A percentile compares a stretch with the other conserved stretches of the same genome.
Conservation (phyloP, 176 grass and related monocot genomes). For the Aegilops speltoides region DNA sequence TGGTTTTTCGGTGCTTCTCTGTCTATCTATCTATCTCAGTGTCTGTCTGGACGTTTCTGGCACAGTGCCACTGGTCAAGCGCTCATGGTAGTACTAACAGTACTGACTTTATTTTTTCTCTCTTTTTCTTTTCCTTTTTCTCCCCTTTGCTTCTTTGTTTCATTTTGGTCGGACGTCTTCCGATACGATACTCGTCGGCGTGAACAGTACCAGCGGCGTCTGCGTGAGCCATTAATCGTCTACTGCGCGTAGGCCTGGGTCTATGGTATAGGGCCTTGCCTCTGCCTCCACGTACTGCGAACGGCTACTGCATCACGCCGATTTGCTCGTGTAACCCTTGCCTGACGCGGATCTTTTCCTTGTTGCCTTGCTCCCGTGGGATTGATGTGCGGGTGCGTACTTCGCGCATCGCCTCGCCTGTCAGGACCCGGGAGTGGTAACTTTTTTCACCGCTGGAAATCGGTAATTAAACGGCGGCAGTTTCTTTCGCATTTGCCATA, state of each 20-base stretch:
- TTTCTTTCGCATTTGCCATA: too few relatives aligned
- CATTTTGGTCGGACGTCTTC: too few relatives aligned
- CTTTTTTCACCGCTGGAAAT: background rate
- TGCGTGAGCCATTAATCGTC: slow-evolving; percentile 15
- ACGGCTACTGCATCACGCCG: slow-evolving; percentile 11
- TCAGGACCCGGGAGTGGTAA: background rate
- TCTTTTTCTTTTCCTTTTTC: too few relatives aligned
- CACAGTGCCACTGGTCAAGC: slow-evolving; percentile 1
- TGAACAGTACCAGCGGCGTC: background rate
- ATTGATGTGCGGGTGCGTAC: slow-evolving; percentile 7
- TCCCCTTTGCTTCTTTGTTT: too few relatives aligned
- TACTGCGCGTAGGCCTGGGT: slow-evolving; percentile 17
- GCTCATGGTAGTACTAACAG: background rate
- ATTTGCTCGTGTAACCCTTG: slow-evolving; percentile 38
- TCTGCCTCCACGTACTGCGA: background rate
- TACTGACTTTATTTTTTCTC: background rate
- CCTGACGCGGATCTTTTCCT: slow-evolving; percentile 44
- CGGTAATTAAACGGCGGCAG: too few relatives aligned
- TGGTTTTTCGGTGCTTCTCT: background rate
- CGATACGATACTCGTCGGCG: too few relatives aligned
- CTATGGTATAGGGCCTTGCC: too few relatives aligned
- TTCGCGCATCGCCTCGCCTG: background rate
- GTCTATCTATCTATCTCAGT: background rate
- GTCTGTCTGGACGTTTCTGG: background rate
- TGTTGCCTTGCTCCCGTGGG: background rate